A percentile compares a stretch with the other conserved stretches of the same genome.
Evolutionary conservation across 441 rosid genomes (phyloP).

Genomic region (Aleurites moluccanus): DNA sequence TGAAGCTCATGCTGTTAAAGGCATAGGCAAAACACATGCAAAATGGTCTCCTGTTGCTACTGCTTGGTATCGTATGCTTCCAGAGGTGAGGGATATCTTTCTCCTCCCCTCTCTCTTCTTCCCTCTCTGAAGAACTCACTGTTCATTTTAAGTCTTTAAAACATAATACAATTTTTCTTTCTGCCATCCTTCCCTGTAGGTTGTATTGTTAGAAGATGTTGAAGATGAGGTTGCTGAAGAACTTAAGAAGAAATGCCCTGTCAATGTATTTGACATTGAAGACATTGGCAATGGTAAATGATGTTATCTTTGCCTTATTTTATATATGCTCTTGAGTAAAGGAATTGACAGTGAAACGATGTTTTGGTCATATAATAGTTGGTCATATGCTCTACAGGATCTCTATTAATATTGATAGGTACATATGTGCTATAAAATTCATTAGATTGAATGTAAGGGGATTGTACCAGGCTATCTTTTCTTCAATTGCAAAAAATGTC

Average conservation of each 20-base stretch:
- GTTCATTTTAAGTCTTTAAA: background rate
- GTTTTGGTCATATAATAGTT: background rate
- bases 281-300: slow-evolving; percentile 79
- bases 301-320: slow-evolving; percentile 18
- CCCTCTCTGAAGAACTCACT: background rate
- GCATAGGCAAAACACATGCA: slow-evolving; percentile 90
- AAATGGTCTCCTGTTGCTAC: slow-evolving; percentile 98
- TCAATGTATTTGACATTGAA: slow-evolving; percentile 85
- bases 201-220: slow-evolving; percentile 61
- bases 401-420: background rate
- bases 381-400: background rate
- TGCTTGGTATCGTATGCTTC: slow-evolving; percentile 96
- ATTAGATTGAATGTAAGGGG: slow-evolving; percentile 6
- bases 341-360: background rate
- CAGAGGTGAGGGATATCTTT: slow-evolving; percentile 59
- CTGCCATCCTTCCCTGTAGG: slow-evolving; percentile 39
- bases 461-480: background rate
- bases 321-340: slow-evolving; percentile 4
- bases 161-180: background rate
- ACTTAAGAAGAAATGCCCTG: slow-evolving; percentile 68
- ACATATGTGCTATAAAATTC: background rate
- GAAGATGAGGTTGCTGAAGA: slow-evolving; percentile 59
- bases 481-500: background rate
- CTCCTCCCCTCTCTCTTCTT: background rate
- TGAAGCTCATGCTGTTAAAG: slow-evolving; percentile 97